Evolutionary conservation across 2,329 filamentous ascomycete species (phyloP).

Genomic region (Aurifilum marmelostoma): DNA sequence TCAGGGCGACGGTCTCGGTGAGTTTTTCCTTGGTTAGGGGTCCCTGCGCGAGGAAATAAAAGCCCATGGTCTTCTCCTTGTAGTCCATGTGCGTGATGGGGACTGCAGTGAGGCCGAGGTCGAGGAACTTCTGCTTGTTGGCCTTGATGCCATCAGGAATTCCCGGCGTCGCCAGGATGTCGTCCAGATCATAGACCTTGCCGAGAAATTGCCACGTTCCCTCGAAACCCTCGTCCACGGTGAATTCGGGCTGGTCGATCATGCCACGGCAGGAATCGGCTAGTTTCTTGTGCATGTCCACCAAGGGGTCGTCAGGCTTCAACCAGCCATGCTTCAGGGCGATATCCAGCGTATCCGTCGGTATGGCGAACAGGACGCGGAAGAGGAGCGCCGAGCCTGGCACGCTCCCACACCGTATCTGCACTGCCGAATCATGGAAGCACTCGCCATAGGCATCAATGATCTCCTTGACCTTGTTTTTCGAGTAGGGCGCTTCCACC

Average conservation of each 20-base stretch:
- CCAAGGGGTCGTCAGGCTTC: slow-evolving; percentile 17
- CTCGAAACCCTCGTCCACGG: slow-evolving; percentile 20
- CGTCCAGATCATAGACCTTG: slow-evolving; percentile 9
- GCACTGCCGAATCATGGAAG: slow-evolving; percentile 27
- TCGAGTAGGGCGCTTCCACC: slow-evolving; percentile 19
- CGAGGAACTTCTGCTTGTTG: slow-evolving; percentile 15
- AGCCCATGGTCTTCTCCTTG: slow-evolving; percentile 5
- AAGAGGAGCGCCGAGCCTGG: slow-evolving; percentile 17
- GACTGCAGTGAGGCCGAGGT: slow-evolving; percentile 13
- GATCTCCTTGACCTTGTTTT: slow-evolving; percentile 17
- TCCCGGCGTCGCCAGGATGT: slow-evolving; percentile 18
- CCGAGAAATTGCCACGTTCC: slow-evolving; percentile 23
- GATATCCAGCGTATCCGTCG: slow-evolving; percentile 23
- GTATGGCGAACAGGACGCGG: slow-evolving; percentile 25
- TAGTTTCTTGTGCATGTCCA: slow-evolving; percentile 12
- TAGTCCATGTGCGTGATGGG: slow-evolving; percentile 23
- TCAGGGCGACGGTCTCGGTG: slow-evolving; percentile 19
- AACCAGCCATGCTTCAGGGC: slow-evolving; percentile 22
- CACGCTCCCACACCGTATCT: slow-evolving; percentile 16
- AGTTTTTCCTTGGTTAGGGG: slow-evolving; percentile 22
- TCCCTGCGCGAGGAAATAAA: slow-evolving; percentile 27
- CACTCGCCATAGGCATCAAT: slow-evolving; percentile 24
- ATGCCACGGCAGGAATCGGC: slow-evolving; percentile 13
- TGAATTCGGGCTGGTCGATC: slow-evolving; percentile 28
- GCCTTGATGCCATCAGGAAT: slow-evolving; percentile 25